These are phyloP conservation scores for Parmelia sp. DNA, from an alignment of 495 filamentous ascomycete genomes.

Conservation along the genomic window DNA sequence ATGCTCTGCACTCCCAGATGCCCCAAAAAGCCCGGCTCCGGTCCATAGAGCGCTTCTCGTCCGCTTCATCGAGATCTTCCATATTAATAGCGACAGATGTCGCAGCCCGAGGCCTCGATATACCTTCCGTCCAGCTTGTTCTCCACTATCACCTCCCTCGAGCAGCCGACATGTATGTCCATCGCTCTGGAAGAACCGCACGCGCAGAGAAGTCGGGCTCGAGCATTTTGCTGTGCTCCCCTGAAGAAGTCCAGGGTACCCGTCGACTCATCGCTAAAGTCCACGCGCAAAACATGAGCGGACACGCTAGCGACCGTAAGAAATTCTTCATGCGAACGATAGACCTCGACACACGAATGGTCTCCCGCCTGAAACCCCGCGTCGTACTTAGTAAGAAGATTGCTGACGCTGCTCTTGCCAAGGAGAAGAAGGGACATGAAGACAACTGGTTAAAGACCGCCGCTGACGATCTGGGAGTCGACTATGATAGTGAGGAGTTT, in stretches of 20 bases:
- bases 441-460: conserved; percentile 78
- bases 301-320: conserved; percentile 37
- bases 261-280: conserved; percentile 81
- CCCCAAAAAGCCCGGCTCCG: conserved; percentile 92
- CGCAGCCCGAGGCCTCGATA: conserved; percentile 93
- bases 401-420: conserved; percentile 73
- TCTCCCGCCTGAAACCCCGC: conserved; percentile 66
- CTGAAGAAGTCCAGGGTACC: conserved; percentile 82
- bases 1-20: conserved; percentile 88
- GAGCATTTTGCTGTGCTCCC: conserved; percentile 80
- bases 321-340: conserved; percentile 65
- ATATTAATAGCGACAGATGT: conserved; percentile 93
- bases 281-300: conserved; percentile 47
- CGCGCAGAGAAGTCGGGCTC: conserved; percentile 70
- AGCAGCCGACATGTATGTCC: conserved; percentile 87
- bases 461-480: conserved; percentile 89
- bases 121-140: conserved; percentile 77
- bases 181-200: conserved; percentile 91
- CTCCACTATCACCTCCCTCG: conserved; percentile 94
- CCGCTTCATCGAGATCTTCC: conserved; percentile 50
- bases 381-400: conserved; percentile 73
- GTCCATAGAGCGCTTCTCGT: conserved; percentile 84
- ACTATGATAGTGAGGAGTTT: conserved; percentile 85
- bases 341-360: conserved; percentile 74
- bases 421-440: conserved; percentile 75